phyloP scores from a whole-genome alignment of 2,329 filamentous ascomycete genomes.

The Chaetothyriales sp. region DNA sequence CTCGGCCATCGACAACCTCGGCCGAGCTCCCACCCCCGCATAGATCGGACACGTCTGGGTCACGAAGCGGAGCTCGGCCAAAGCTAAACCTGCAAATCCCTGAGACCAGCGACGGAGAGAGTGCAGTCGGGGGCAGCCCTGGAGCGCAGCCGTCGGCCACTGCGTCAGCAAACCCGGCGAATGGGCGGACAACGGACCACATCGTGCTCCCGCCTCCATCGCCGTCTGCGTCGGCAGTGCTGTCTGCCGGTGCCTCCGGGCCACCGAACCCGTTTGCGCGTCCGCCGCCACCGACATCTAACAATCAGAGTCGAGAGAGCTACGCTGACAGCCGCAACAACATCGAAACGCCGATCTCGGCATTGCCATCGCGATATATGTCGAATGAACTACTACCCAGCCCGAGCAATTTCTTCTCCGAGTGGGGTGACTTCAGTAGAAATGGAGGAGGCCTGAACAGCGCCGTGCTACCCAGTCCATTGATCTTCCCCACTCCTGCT shows the following conservation, averaged over 20 bases:
- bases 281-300: conserved; percentile 52
- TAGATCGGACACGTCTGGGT: conserved; percentile 52
- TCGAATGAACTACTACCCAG: conserved; percentile 76
- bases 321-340: conserved; percentile 23
- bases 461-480: conserved; percentile 78
- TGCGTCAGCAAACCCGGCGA: conserved; percentile 28
- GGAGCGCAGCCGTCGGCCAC: conserved; percentile 47
- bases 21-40: conserved; percentile 59
- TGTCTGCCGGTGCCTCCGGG: conserved; percentile 81
- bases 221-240: conserved; percentile 66
- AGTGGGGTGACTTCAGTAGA: conserved; percentile 47
- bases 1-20: conserved; percentile 36
- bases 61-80: conserved; percentile 54
- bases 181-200: conserved; percentile 40
- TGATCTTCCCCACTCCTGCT: conserved; percentile 76
- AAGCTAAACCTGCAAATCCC: conserved; percentile 89
- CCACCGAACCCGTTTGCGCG: conserved; percentile 92
- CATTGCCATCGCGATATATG: conserved; percentile 80
- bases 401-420: conserved; percentile 80
- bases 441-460: conserved; percentile 44
- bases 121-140: conserved; percentile 55
- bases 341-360: conserved; percentile 73
- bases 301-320: conserved; percentile 28
- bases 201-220: conserved; percentile 86
- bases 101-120: conserved; percentile 62